A percentile compares a stretch with the other conserved stretches of the same genome.
phyloP scores from a whole-genome alignment of 805 yeast genomes.

The Metschnikowia peoriensis region DNA sequence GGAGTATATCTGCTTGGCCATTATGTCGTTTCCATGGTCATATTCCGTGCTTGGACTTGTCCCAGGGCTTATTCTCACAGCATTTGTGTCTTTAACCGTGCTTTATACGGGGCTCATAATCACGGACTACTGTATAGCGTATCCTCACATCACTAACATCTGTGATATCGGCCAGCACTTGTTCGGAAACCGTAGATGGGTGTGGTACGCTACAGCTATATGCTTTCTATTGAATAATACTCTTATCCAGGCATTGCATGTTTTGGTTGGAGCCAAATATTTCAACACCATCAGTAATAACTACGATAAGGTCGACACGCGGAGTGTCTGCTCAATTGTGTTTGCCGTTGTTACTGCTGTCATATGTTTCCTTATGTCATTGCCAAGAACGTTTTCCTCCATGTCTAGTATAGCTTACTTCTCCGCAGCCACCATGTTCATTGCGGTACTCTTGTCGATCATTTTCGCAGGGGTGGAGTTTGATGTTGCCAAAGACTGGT shows the following conservation, averaged over 20 bases:
- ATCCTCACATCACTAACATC: constrained; percentile 51
- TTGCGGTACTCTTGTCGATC: constrained; percentile 53
- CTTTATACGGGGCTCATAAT: constrained; percentile 56
- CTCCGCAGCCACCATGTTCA: constrained; percentile 56
- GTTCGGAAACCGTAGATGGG: constrained; percentile 49
- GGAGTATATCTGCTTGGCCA: constrained; percentile 61
- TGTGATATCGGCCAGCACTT: constrained; percentile 61
- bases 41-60: constrained; percentile 58
- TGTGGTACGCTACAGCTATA: constrained; percentile 57
- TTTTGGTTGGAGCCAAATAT: constrained; percentile 57
- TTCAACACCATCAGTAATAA: constrained; percentile 51
- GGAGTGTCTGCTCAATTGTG: constrained; percentile 46
- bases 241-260: constrained; percentile 58
- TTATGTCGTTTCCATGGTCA: constrained; percentile 67
- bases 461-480: constrained; percentile 50
- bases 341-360: constrained; percentile 50
- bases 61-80: constrained; percentile 56
- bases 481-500: constrained; percentile 36
- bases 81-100: constrained; percentile 48
- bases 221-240: constrained; percentile 56
- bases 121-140: constrained; percentile 52
- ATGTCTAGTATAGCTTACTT: constrained; percentile 52
- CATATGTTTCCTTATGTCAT: constrained; percentile 49
- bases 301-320: constrained; percentile 25
- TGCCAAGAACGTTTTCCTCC: constrained; percentile 56